phyloP scores from a whole-genome alignment of 495 filamentous ascomycete species.

The Penicillium bialowiezense region DNA sequence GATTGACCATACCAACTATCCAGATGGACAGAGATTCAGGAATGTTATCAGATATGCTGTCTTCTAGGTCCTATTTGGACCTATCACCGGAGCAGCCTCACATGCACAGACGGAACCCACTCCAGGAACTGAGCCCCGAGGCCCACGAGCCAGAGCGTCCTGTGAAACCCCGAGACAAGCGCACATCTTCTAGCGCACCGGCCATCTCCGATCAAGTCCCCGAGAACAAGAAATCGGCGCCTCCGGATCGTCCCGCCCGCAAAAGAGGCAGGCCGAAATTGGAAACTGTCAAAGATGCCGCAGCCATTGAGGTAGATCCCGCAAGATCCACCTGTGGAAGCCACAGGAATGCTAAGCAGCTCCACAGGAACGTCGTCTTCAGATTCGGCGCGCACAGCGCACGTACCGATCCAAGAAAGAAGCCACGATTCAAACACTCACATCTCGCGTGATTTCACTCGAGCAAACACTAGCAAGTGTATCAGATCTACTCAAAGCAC shows the following conservation, averaged over 20 bases:
- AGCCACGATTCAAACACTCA: conserved; percentile 68
- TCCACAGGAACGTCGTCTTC: conserved; percentile 60
- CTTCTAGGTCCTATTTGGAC: conserved; percentile 21
- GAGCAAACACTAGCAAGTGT: conserved; percentile 67
- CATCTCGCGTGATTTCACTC: conserved; percentile 64
- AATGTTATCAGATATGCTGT: conserved; percentile 7
- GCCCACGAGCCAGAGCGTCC: conserved; percentile 6
- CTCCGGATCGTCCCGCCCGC: conserved; percentile 15
- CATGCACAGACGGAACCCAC: not conserved
- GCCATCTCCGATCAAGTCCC: conserved; percentile 13
- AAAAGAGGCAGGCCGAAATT: conserved; percentile 28
- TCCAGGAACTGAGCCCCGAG: not conserved
- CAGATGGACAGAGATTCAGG: not conserved
- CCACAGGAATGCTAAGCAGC: not conserved
- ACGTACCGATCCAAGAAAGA: conserved; percentile 87
- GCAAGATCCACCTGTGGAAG: not conserved
- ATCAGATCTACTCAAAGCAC: conserved; percentile 55
- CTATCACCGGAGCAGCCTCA: conserved; percentile 5
- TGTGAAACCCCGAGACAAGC: conserved; percentile 6
- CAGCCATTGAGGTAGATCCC: conserved; percentile 22
- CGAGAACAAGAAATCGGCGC: not conserved
- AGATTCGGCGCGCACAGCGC: conserved; percentile 82
- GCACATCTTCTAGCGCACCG: not conserved
- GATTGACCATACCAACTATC: too few species aligned
- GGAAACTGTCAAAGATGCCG: conserved; percentile 20